phyloP scores from a whole-genome alignment of 495 filamentous ascomycete species.

The Lasiosphaeria ovina region DNA sequence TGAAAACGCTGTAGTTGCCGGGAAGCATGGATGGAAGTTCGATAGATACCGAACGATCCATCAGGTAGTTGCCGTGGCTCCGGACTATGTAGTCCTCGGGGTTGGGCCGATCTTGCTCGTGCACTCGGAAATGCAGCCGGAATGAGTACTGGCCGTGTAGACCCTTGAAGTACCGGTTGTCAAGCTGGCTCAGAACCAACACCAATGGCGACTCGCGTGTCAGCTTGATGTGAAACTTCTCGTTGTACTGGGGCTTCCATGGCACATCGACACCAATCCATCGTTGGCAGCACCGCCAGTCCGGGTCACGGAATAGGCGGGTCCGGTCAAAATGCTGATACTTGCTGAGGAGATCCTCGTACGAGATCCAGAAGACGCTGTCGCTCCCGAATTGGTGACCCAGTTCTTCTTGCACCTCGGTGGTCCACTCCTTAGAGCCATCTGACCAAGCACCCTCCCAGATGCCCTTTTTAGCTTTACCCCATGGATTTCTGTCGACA shows the following conservation, averaged over 20 bases:
- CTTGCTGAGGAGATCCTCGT: slow-evolving; percentile 80
- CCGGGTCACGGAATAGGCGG: slow-evolving; percentile 71
- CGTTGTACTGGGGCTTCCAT: slow-evolving; percentile 85
- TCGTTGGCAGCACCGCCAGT: slow-evolving; percentile 82
- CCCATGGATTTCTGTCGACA: slow-evolving; percentile 73
- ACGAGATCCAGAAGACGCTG: slow-evolving; percentile 70
- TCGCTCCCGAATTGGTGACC: slow-evolving; percentile 90
- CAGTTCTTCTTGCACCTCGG: slow-evolving; percentile 77
- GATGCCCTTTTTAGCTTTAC: slow-evolving; percentile 61
- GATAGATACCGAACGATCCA: slow-evolving; percentile 49
- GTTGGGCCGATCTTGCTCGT: slow-evolving; percentile 62
- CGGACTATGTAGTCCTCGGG: slow-evolving; percentile 86
- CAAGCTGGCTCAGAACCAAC: slow-evolving; percentile 83
- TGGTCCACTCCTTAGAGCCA: slow-evolving; percentile 92
- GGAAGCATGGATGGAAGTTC: slow-evolving; percentile 61
- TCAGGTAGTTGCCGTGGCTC: slow-evolving; percentile 69
- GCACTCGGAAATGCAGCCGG: slow-evolving; percentile 81
- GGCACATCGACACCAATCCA: slow-evolving; percentile 87
- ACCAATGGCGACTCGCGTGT: slow-evolving; percentile 69
- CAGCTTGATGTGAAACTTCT: slow-evolving; percentile 77
- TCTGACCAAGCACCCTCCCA: slow-evolving; percentile 88
- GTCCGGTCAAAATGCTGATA: slow-evolving; percentile 88
- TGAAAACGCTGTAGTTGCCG: slow-evolving; percentile 77
- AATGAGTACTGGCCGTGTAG: slow-evolving; percentile 80
- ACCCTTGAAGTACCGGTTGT: slow-evolving; percentile 82